Conservation (phyloP, 179 eudicot genomes). For the Patellifolia procumbens region DNA sequence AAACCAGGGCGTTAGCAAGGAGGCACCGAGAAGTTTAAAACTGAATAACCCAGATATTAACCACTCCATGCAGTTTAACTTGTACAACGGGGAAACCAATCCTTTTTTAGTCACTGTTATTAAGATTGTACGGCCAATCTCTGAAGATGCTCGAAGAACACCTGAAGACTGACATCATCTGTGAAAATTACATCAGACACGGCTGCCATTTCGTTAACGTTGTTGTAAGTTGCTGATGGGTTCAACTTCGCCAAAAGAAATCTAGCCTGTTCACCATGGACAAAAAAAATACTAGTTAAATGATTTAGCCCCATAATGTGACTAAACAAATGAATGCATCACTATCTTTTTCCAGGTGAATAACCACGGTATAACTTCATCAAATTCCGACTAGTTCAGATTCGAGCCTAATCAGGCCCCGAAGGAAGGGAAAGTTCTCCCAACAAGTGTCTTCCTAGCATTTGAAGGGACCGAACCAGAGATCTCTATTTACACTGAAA, state of each 20-base stretch:
- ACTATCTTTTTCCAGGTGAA: too few species aligned
- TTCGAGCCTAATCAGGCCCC: too few species aligned
- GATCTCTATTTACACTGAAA: too few species aligned
- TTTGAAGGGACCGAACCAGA: too few species aligned
- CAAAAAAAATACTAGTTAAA: not conserved
- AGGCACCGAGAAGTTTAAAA: slow-evolving; percentile 13
- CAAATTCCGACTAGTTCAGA: too few species aligned
- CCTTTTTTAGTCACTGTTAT: slow-evolving; percentile 4
- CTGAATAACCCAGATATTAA: slow-evolving; percentile 15
- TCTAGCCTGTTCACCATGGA: slow-evolving; percentile 72
- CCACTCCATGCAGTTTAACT: slow-evolving; percentile 19
- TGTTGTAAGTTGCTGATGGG: slow-evolving; percentile 91
- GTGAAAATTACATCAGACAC: slow-evolving; percentile 96
- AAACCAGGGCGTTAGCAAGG: slow-evolving; percentile 23
- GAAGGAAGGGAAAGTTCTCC: too few species aligned
- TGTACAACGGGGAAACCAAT: slow-evolving; percentile 18
- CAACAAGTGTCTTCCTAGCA: too few species aligned
- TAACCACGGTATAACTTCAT: too few species aligned
- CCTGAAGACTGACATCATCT: slow-evolving; percentile 95
- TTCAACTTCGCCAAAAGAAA: slow-evolving; percentile 91
- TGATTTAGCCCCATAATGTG: not conserved
- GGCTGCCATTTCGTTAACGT: slow-evolving; percentile 69
- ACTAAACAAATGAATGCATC: not conserved
- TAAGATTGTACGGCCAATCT: slow-evolving; percentile 92
- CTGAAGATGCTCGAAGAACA: slow-evolving; percentile 94